phyloP scores from a whole-genome alignment of 1,139 yeast genomes.

The Taiozyma onychis region DNA sequence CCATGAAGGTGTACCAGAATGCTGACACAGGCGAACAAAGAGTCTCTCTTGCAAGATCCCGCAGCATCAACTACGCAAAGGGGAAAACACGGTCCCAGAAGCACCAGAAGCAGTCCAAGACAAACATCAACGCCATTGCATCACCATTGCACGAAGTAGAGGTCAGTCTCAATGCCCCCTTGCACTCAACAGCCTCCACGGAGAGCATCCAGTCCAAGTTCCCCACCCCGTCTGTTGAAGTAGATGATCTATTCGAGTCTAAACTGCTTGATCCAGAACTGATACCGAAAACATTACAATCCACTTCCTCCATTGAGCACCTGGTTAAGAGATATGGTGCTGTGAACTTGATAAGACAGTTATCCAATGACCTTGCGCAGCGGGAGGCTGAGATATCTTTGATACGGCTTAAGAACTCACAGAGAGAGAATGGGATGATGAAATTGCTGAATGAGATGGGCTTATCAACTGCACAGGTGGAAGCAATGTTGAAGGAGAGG shows the following conservation, averaged over 20 bases:
- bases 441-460: slow-evolving; percentile 41
- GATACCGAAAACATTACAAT: slow-evolving; percentile 34
- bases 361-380: slow-evolving; percentile 43
- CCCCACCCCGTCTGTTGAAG: not conserved
- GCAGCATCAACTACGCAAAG: not conserved
- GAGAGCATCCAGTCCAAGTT: slow-evolving; percentile 9
- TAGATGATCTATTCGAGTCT: slow-evolving; percentile 4
- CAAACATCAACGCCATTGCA: not conserved
- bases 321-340: slow-evolving; percentile 40
- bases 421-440: slow-evolving; percentile 39
- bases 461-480: slow-evolving; percentile 39
- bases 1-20: not conserved
- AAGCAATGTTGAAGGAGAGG: slow-evolving; percentile 28
- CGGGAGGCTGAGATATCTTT: slow-evolving; percentile 43
- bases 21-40: not conserved
- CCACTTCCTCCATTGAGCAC: slow-evolving; percentile 29
- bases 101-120: not conserved
- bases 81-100: not conserved
- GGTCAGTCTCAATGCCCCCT: slow-evolving; percentile 10
- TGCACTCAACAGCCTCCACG: slow-evolving; percentile 13
- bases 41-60: not conserved
- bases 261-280: slow-evolving; percentile 11
- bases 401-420: slow-evolving; percentile 36
- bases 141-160: not conserved
- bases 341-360: slow-evolving; percentile 38